Percentiles rank a stretch among this genome's conserved stretches.
phyloP scores from a whole-genome alignment of 1,139 yeast species.

The Suhomyces ambrosiae region DNA sequence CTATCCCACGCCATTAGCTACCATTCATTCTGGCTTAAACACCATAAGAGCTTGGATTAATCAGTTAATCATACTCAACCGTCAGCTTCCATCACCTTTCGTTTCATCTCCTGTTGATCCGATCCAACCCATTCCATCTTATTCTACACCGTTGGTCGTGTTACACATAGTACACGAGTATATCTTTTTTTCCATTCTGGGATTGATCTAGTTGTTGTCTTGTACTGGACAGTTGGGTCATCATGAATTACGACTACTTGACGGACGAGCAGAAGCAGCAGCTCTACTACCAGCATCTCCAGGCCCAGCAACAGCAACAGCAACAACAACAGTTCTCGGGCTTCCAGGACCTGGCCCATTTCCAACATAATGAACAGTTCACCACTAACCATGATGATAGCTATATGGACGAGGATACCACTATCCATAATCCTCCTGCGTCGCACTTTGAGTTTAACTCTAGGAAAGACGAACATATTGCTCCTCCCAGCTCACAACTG shows the following conservation, averaged over 20 bases:
- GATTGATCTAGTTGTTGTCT: constrained; percentile 1
- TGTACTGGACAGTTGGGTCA: not conserved
- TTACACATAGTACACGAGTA: too few relatives aligned
- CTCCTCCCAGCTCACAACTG: constrained; percentile 13
- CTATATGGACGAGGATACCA: constrained; percentile 47
- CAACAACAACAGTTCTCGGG: constrained; percentile 13
- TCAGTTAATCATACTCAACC: too few relatives aligned
- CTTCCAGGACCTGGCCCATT: constrained; percentile 15
- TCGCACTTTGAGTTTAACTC: constrained; percentile 5
- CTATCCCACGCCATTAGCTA: too few relatives aligned
- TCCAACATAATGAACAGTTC: constrained; percentile 11
- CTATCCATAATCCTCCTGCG: constrained; percentile 23
- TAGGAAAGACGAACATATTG: constrained; percentile 12
- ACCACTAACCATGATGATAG: constrained; percentile 28
- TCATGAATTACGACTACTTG: constrained; percentile 36
- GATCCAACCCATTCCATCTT: too few relatives aligned
- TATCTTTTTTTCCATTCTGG: not conserved
- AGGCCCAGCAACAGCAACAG: constrained; percentile 19
- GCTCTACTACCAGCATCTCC: constrained; percentile 30
- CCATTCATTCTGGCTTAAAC: too few relatives aligned
- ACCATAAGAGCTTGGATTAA: too few relatives aligned
- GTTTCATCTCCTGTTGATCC: too few relatives aligned
- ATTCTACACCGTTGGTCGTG: too few relatives aligned
- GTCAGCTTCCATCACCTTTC: too few relatives aligned
- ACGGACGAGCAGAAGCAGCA: constrained; percentile 40